These are phyloP conservation scores for Annona squamosa DNA, from an alignment of 164 flowering plant species.

Conservation along the genomic window DNA sequence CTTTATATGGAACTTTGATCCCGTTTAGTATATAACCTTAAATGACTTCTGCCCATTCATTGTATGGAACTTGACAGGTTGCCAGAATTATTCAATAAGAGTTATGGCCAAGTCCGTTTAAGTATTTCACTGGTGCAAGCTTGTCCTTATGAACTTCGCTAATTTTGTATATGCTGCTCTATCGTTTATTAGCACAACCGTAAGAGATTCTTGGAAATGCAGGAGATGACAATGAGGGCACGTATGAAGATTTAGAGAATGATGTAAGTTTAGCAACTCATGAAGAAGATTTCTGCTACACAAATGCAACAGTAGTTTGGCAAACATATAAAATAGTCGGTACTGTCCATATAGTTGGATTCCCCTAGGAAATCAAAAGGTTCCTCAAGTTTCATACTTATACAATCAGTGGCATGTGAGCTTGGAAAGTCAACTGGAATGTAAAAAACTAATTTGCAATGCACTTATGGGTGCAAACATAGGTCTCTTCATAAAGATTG, in stretches of 20 bases:
- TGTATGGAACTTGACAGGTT: slow-evolving; percentile 32
- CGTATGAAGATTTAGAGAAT: slow-evolving; percentile 27
- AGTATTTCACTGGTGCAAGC: slow-evolving; percentile 67
- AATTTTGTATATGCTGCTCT: neutral
- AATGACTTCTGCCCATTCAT: neutral
- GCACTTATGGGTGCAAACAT: no score
- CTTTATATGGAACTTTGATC: no score
- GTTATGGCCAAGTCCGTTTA: slow-evolving; percentile 84
- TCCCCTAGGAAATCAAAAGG: no score
- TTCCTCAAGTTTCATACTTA: neutral
- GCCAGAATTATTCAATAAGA: slow-evolving; percentile 84
- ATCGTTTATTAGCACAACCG: neutral
- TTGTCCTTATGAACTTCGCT: neutral
- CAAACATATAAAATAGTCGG: neutral
- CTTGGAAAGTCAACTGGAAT: no score
- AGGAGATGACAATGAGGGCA: slow-evolving; percentile 62
- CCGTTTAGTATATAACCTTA: neutral
- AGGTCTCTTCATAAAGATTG: no score
- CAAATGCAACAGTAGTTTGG: neutral
- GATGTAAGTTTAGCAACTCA: slow-evolving; percentile 2
- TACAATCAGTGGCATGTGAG: neutral
- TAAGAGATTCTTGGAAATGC: neutral
- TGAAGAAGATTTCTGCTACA: neutral
- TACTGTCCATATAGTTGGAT: neutral
- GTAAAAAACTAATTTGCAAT: no score